A percentile compares a stretch with the other conserved stretches of the same genome.
Conservation (phyloP, 2,329 filamentous ascomycete genomes). For the Alternaria burnsii region DNA sequence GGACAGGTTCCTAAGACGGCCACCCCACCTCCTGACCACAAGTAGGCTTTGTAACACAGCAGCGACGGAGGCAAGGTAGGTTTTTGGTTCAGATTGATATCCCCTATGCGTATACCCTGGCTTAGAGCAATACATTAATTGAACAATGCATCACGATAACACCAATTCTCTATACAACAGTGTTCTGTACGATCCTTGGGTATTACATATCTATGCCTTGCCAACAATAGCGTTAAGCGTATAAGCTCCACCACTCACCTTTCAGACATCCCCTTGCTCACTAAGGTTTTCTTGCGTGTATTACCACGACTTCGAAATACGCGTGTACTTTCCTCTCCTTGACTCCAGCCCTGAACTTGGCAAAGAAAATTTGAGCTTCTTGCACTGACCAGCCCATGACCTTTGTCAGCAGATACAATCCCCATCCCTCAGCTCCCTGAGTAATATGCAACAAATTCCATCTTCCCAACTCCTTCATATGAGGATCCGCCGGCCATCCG, state of each 20-base stretch:
- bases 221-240: background rate
- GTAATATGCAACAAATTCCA: conserved; percentile 44
- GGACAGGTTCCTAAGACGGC: conserved; percentile 26
- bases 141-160: background rate
- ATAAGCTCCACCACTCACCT: no score
- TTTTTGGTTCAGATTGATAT: conserved; percentile 30
- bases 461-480: conserved; percentile 45
- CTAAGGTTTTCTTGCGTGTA: conserved; percentile 25
- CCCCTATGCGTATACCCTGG: conserved; percentile 23
- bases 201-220: background rate
- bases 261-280: background rate
- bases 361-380: conserved; percentile 56
- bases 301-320: conserved; percentile 39
- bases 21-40: conserved; percentile 17
- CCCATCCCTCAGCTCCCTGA: conserved; percentile 41
- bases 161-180: background rate
- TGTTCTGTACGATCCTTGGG: background rate
- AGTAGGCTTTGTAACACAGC: conserved; percentile 7
- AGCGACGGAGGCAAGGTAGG: background rate
- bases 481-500: conserved; percentile 38
- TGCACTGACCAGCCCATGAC: conserved; percentile 49
- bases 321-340: conserved; percentile 44
- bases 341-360: conserved; percentile 42
- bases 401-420: conserved; percentile 37
- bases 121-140: conserved; percentile 16